These are phyloP conservation scores for Linnemannia elongata DNA, from an alignment of 192 early-diverging fungal species.

Conservation along the genomic window DNA sequence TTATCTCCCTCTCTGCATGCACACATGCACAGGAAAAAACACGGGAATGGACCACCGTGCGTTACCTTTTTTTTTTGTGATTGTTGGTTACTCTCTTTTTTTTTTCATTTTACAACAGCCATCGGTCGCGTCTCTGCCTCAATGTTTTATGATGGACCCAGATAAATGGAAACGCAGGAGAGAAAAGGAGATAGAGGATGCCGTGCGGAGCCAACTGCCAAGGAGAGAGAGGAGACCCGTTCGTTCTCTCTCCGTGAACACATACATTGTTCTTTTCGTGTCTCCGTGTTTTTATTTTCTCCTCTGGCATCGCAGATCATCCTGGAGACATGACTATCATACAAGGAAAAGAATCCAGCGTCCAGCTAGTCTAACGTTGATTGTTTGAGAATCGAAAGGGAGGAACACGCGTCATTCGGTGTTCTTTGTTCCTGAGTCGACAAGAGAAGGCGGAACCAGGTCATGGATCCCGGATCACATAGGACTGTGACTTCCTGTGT, in stretches of 20 bases:
- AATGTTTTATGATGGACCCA: too few species aligned
- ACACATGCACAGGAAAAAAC: too few species aligned
- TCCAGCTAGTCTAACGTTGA: not conserved
- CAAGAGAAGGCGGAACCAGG: not conserved
- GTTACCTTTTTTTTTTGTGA: not conserved
- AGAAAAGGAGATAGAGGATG: not conserved
- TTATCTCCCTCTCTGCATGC: too few species aligned
- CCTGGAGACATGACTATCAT: not conserved
- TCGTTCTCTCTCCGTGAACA: not conserved
- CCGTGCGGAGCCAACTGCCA: not conserved
- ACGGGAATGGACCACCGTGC: not conserved
- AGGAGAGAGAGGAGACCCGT: not conserved
- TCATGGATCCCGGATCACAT: not conserved
- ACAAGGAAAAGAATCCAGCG: not conserved
- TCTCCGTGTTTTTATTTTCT: not conserved
- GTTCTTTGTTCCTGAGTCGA: conserved; percentile 9
- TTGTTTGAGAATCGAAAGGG: not conserved
- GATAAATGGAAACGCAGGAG: not conserved
- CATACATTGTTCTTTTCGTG: not conserved
- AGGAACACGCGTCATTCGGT: not conserved
- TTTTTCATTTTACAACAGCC: not conserved
- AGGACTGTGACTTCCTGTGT: too few species aligned
- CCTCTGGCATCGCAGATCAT: not conserved
- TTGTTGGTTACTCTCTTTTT: not conserved
- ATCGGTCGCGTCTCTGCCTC: not conserved